phyloP scores from a whole-genome alignment of 805 yeast species.

The Isabelozyma pseudorhagii region DNA sequence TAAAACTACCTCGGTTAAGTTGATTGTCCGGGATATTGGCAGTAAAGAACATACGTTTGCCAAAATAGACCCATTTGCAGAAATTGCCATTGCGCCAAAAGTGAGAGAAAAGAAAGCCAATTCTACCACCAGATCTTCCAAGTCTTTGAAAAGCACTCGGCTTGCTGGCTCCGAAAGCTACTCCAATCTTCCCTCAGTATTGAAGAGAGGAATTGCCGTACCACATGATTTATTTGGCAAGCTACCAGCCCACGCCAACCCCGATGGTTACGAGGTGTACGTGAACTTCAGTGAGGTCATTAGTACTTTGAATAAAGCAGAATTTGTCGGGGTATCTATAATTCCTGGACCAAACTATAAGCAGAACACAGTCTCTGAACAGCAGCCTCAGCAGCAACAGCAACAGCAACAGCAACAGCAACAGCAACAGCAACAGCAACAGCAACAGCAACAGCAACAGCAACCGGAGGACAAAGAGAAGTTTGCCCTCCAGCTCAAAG shows the following conservation, averaged over 20 bases:
- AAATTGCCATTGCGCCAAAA: constrained; percentile 74
- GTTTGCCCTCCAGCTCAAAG: constrained; percentile 16
- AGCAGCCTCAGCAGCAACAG: constrained; percentile 4
- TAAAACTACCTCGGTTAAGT: constrained; percentile 54
- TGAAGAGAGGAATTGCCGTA: constrained; percentile 53
- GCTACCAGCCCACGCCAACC: constrained; percentile 11
- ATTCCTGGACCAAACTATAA: constrained; percentile 48
- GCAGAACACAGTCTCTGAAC: constrained; percentile 7
- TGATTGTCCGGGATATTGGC: constrained; percentile 46
- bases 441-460: constrained; percentile 1
- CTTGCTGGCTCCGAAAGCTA: constrained; percentile 18
- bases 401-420: constrained; percentile 2
- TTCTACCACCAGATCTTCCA: constrained; percentile 20
- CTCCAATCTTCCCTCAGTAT: constrained; percentile 28
- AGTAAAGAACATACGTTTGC: constrained; percentile 44
- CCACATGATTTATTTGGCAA: constrained; percentile 45
- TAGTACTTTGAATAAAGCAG: constrained; percentile 29
- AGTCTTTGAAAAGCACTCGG: constrained; percentile 14
- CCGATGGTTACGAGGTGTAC: constrained; percentile 40
- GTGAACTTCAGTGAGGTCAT: constrained; percentile 40
- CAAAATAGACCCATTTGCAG: constrained; percentile 59
- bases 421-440: constrained; percentile 2
- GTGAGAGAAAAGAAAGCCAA: constrained; percentile 21
- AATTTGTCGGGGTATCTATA: constrained; percentile 50
- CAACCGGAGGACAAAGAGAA: constrained; percentile 7